phyloP scores from a whole-genome alignment of 495 filamentous ascomycete genomes.

The Ascobolus immersus region DNA sequence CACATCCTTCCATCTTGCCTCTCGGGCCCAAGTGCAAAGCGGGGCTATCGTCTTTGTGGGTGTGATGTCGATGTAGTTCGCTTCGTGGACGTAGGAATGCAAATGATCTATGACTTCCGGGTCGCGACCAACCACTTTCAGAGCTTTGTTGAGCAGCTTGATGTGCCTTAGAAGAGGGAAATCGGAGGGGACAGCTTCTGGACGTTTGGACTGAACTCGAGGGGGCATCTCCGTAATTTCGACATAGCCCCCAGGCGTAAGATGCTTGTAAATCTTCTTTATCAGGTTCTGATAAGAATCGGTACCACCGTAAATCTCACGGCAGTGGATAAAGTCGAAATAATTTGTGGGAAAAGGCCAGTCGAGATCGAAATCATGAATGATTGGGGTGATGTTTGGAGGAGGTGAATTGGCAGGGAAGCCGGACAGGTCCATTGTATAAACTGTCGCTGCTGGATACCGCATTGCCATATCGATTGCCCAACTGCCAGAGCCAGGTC shows the following conservation, averaged over 20 bases:
- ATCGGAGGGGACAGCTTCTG: slow-evolving; percentile 6
- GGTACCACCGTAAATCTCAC: too few relatives aligned
- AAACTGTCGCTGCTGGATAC: slow-evolving; percentile 7
- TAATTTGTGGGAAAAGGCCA: slow-evolving; percentile 15
- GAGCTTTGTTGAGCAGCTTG: slow-evolving; percentile 6
- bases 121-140: slow-evolving; percentile 2
- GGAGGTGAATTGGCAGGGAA: slow-evolving; percentile 14
- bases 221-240: slow-evolving; percentile 12
- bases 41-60: slow-evolving; percentile 7
- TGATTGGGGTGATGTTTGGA: slow-evolving; percentile 12
- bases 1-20: slow-evolving; percentile 8
- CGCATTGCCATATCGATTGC: slow-evolving; percentile 15
- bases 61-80: slow-evolving; percentile 11
- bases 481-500: slow-evolving; percentile 15
- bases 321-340: slow-evolving; percentile 12
- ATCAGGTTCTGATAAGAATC: too few relatives aligned
- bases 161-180: slow-evolving; percentile 8
- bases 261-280: slow-evolving; percentile 7
- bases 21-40: slow-evolving; percentile 9
- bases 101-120: slow-evolving; percentile 5
- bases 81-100: slow-evolving; percentile 9
- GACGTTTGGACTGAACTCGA: slow-evolving; percentile 5
- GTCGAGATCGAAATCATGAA: slow-evolving; percentile 13
- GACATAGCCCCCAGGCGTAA: slow-evolving; percentile 11
- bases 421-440: slow-evolving; percentile 13